A percentile compares a stretch with the other conserved stretches of the same genome.
Evolutionary conservation across 2,329 filamentous ascomycete genomes (phyloP).

Genomic region (Coniosporium tulheliwenetii): DNA sequence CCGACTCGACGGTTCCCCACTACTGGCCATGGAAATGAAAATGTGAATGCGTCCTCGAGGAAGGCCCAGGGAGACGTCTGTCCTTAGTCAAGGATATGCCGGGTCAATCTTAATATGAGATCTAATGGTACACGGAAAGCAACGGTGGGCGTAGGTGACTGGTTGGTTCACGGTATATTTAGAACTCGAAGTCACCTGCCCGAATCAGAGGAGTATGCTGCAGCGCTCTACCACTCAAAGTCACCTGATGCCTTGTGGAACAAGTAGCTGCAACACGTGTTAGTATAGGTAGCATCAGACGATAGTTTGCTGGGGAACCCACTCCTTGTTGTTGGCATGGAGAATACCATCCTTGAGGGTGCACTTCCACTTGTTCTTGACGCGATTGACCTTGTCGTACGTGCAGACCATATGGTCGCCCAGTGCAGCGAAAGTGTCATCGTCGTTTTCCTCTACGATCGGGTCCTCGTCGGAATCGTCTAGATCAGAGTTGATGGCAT

Average conservation of each 20-base stretch:
- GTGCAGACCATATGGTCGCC: slow-evolving; percentile 95
- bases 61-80: too few relatives aligned
- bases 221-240: slow-evolving; percentile 66
- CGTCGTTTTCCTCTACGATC: slow-evolving; percentile 48
- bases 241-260: slow-evolving; percentile 97
- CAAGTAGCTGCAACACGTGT: slow-evolving; percentile 46
- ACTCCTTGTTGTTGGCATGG: slow-evolving; percentile 84
- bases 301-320: slow-evolving; percentile 17
- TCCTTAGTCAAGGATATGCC: too few relatives aligned
- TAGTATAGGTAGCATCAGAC: slow-evolving; percentile 8
- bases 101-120: too few relatives aligned
- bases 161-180: too few relatives aligned
- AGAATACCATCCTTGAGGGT: slow-evolving; percentile 92
- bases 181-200: too few relatives aligned
- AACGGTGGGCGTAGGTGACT: too few relatives aligned
- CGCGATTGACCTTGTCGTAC: slow-evolving; percentile 96
- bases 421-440: slow-evolving; percentile 71
- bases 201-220: too few relatives aligned
- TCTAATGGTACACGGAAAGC: too few relatives aligned
- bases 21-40: too few relatives aligned
- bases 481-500: slow-evolving; percentile 96
- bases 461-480: slow-evolving; percentile 83
- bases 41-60: too few relatives aligned
- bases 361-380: slow-evolving; percentile 98
- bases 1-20: too few relatives aligned